These are phyloP conservation scores for Solanum etuberosum DNA, from an alignment of 257 asterid genomes.

Conservation along the genomic window DNA sequence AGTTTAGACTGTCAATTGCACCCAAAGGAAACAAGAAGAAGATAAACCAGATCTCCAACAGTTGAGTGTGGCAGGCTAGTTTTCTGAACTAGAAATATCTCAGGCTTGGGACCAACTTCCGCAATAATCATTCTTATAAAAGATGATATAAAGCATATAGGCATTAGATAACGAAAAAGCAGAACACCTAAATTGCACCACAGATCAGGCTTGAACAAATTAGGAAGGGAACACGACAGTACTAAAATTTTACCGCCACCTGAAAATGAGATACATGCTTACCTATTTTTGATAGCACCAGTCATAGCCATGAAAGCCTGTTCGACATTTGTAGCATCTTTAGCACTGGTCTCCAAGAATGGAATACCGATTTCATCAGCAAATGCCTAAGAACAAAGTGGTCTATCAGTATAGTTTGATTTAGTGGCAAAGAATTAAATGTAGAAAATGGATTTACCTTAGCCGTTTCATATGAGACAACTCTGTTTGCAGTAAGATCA, in stretches of 20 bases:
- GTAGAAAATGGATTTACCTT: not conserved
- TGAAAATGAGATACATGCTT: not conserved
- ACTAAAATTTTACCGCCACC: not conserved
- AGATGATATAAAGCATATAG: not conserved
- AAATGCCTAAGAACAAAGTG: not conserved
- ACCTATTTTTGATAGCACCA: not conserved
- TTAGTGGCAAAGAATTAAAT: not conserved
- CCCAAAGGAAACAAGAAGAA: not conserved
- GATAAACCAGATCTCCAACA: not conserved
- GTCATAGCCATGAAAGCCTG: conserved; percentile 2
- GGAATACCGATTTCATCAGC: conserved; percentile 3
- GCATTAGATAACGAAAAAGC: not conserved
- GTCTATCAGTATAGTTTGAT: not conserved
- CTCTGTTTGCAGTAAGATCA: conserved; percentile 1
- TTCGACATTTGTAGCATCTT: conserved; percentile 1
- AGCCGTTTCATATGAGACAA: not conserved
- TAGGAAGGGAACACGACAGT: not conserved
- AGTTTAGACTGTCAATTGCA: not conserved
- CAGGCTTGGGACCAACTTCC: not conserved
- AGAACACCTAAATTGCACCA: not conserved
- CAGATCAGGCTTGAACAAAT: not conserved
- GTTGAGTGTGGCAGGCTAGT: not conserved
- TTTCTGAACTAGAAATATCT: not conserved
- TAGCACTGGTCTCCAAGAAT: conserved; percentile 4
- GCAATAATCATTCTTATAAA: not conserved